These are phyloP conservation scores for Ceratocystis ficicola DNA, from an alignment of 2,329 filamentous ascomycete species.

Conservation along the genomic window DNA sequence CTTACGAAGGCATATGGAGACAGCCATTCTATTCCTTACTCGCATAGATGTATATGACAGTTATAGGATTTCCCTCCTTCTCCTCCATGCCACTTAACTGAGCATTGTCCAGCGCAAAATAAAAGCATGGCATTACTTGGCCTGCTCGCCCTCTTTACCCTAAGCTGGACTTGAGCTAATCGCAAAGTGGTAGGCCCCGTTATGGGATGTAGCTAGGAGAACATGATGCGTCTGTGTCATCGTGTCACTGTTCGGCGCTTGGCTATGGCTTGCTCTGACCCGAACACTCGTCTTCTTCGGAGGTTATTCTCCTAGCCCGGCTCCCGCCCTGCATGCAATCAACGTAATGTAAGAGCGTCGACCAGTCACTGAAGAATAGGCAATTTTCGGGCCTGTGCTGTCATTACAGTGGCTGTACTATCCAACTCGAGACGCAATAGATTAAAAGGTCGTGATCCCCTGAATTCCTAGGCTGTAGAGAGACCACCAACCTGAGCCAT, in stretches of 20 bases:
- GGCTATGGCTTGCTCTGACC: background rate
- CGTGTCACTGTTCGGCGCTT: background rate
- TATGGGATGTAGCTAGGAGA: background rate
- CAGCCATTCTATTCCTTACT: background rate
- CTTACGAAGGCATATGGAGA: background rate
- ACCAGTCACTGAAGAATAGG: too few relatives aligned
- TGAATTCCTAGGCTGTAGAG: background rate
- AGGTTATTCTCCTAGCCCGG: background rate
- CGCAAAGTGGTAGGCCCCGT: background rate
- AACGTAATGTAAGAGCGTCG: too few relatives aligned
- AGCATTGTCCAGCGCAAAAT: background rate
- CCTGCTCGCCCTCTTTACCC: background rate
- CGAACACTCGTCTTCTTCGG: background rate
- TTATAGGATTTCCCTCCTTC: background rate
- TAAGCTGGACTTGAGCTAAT: background rate
- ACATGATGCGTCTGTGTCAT: background rate
- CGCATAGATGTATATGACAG: background rate
- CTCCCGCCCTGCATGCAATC: too few relatives aligned
- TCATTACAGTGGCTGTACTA: too few relatives aligned
- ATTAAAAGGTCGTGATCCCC: background rate
- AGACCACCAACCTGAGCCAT: background rate
- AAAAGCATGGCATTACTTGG: background rate
- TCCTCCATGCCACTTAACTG: background rate
- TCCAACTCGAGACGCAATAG: background rate
- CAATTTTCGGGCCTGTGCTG: background rate